Evolutionary conservation across 805 yeast genomes (phyloP), one percentile per base, ranked within the genome.

Genomic region (Kodamaea jinghongensis): DNA sequence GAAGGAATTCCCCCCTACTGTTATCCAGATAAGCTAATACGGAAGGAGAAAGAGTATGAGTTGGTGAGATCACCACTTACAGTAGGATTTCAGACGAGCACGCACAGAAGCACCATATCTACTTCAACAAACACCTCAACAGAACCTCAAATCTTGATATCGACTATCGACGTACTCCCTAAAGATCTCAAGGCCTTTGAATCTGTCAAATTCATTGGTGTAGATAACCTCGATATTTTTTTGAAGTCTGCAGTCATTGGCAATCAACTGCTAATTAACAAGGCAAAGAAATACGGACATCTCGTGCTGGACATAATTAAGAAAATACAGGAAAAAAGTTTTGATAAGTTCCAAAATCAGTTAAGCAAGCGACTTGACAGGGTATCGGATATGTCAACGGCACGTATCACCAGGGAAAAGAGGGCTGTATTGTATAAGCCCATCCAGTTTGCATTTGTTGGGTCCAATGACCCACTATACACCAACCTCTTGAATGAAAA

Each of bases 391-490:
- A 26, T 3, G 23, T 27, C 11, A 2, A 20, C 4, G n/a, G 22
- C 15, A 12, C 26, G 12, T 28, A 15, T 51, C 4, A 41, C 43
- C 28, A 48, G 49, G 30, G 36, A 42, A 10, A 45, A 42, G 37
- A 39, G 58, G 16, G 44, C 45, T 20, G 38, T 45, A 3, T 43
- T 53, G 11, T 55, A 50, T 35, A 56, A 55, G 33, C 56, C 58
- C 12, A 47, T 55, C 9, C 64, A 59, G 34, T 53, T 40, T 36
- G 53, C 57, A 10, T 57, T 60, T 31, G 31, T 55, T 3, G 43
- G 47, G 7, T 45, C 43, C 6, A 29, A 47, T 11, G 48, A 49
- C 15, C 51, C 52, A 14, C 46, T 47, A 0, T 52, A 49, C 28
- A 40, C 50, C 22, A 39, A 39, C 11, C 34, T 49, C 22, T 28